Conservation (phyloP, 1,284 basidiomycete species). For the Anthracocystis walkeri region DNA sequence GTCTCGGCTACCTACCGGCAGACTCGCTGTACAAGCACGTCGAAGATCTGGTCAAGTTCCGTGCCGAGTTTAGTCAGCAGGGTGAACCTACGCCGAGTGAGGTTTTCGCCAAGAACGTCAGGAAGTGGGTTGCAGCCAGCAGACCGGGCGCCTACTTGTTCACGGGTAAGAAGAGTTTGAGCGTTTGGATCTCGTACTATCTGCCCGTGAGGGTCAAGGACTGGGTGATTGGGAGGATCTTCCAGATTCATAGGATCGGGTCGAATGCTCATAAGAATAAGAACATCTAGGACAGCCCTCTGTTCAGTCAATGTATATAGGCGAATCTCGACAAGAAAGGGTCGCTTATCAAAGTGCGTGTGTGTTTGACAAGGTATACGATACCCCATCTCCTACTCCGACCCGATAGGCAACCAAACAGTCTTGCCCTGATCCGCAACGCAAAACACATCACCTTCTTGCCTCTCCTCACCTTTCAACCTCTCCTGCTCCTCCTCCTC, state of each 20-base stretch:
- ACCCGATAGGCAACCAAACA: conserved; percentile 47
- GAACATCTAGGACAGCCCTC: conserved; percentile 18
- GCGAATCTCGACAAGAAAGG: too few relatives aligned
- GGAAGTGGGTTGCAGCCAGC: conserved; percentile 15
- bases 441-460: conserved; percentile 42
- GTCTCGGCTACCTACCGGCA: conserved; percentile 32
- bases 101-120: conserved; percentile 46
- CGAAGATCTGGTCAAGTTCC: conserved; percentile 51
- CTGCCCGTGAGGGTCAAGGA: conserved; percentile 52
- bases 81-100: conserved; percentile 55
- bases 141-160: conserved; percentile 52
- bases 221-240: conserved; percentile 40
- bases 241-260: conserved; percentile 44
- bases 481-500: conserved; percentile 3
- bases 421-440: conserved; percentile 61
- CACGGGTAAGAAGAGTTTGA: conserved; percentile 46
- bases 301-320: background rate
- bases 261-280: conserved; percentile 38
- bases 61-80: conserved; percentile 55
- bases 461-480: background rate
- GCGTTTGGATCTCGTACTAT: conserved; percentile 53
- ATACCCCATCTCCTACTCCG: background rate
- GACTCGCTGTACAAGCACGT: conserved; percentile 54
- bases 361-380: background rate
- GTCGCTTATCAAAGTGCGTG: background rate